Evolutionary conservation across 2,329 filamentous ascomycete species (phyloP), one percentile per base, ranked within the genome.

Genomic region (Phialophora chinensis): DNA sequence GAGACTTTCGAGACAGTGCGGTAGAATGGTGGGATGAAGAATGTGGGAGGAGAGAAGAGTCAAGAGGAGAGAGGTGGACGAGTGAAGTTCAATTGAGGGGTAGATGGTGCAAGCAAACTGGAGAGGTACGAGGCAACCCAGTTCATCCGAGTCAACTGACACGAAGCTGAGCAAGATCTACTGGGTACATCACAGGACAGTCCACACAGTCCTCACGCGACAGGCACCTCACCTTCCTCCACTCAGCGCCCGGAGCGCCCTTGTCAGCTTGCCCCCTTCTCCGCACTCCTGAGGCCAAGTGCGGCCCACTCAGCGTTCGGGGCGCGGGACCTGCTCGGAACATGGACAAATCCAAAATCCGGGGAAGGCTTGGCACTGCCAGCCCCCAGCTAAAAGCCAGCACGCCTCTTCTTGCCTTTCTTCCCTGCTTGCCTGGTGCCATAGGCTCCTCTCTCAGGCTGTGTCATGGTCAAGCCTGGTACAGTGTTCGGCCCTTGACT

Each of bases 381-480:
- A 29, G 23, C 33, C 25, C 25, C 31, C 23, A 61, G 20, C 42
- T 60, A 72, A 50, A 72, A 72, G 25, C 71, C 71, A 27, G 69
- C 66, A 12, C 27, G 62, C 33, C 65, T 60, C 54, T 62, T 63
- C 53, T 68, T 67, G 1, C 38, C 58, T 31, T 67, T 67, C n/a
- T 53, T 54, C 57, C 47, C 57, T 29, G 12, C 33, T 17, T 60
- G 68, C 49, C 69, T 64, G 11, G 33, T 63, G 11, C 68, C 70
- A 63, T 67, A 71, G 11, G 60, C 68, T 25, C 71, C 71, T 59
- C 64, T 60, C 53, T 69, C 71, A 5, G 71, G 71, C 54, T 72
- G 71, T 11, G 66, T 72, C 66, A 67, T 66, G 23, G 42, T 68
- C 33, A 72, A 23, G 3, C 59, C 62, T 6, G 62, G 64, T 14